Evolutionary conservation across 176 grass and related monocot species (phyloP), one percentile per base, ranked within the genome.

Genomic region (Saccharum officinarum): DNA sequence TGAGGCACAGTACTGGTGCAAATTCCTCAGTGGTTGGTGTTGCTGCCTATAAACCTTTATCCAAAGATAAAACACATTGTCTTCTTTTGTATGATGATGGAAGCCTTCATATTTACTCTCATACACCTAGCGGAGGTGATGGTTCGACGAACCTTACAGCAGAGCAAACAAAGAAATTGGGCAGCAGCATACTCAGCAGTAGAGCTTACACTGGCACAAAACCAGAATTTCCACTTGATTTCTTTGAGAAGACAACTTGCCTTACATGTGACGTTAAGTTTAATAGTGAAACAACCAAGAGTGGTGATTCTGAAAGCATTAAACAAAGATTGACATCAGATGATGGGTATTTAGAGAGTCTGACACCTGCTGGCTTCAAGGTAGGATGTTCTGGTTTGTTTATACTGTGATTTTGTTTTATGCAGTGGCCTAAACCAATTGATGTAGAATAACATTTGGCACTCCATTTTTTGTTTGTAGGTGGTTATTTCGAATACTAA

Each of bases 71-170:
- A 89, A 90, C 90, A 78, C 86, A 98, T 82, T 98, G 93, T 89
- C 87, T 98, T 72, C 80, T 98, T 86, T 89, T 98, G 86, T 91
- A 95, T 78, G 96, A 98, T 93, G 96, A 98, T 95, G 96, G 96
- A 46, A 95, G 93, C 83, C 90, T 98, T 88, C 93, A 98, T 79
- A 94, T 98, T 77, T 98, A 92, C 77, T 93, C 96, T 9, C 86
- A 92, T 87, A 85, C 86, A 82, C 86, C 89, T 73, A 90, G 33
- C 67, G 91, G 81, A 86, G 86, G 85, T 92, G 90, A 92, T 31
- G 85, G 76, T 87, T 82, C 80, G 17, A 75, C 57, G 37, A 90
- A 23, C 38, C 79, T 85, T 74, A 90, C 75, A 59, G 68, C 86
- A 89, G 93, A 95, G 50, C 96, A 98, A 84, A 98, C 89, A 40